phyloP scores from a whole-genome alignment of 2,329 filamentous ascomycete genomes.

The Fusarium sarcochroum region DNA sequence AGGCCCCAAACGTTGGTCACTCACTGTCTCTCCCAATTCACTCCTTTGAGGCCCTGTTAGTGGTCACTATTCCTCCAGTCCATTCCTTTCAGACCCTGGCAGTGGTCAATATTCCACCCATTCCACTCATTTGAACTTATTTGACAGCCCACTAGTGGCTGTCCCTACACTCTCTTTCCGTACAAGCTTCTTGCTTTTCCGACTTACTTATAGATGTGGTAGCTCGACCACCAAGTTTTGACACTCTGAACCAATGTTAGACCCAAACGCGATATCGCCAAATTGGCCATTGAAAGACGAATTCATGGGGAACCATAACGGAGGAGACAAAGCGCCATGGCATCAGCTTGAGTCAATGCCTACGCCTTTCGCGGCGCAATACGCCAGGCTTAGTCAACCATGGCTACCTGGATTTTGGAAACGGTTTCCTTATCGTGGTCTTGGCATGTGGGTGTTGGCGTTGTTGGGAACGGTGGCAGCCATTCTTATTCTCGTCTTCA shows the following conservation, averaged over 20 bases:
- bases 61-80: not conserved
- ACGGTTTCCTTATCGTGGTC: constrained; percentile 32
- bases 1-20: not conserved
- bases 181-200: not conserved
- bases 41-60: not conserved
- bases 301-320: not conserved
- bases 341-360: constrained; percentile 28
- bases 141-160: not conserved
- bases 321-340: constrained; percentile 25
- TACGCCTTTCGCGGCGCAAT: constrained; percentile 2
- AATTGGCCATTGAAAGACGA: constrained; percentile 38
- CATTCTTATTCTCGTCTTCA: constrained; percentile 32
- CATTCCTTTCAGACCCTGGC: no score
- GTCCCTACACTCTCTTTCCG: not conserved
- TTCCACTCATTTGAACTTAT: not conserved
- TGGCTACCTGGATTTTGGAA: constrained; percentile 42
- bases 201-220: not conserved
- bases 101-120: no score
- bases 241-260: not conserved
- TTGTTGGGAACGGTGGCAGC: constrained; percentile 32
- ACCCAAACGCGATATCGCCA: not conserved
- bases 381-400: constrained; percentile 33
- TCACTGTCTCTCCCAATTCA: not conserved
- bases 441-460: constrained; percentile 36
- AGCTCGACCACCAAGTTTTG: not conserved